Evolutionary conservation across 202 grass and related monocot genomes (phyloP).

Genomic region (Bolboschoenoplectus hybrid): DNA sequence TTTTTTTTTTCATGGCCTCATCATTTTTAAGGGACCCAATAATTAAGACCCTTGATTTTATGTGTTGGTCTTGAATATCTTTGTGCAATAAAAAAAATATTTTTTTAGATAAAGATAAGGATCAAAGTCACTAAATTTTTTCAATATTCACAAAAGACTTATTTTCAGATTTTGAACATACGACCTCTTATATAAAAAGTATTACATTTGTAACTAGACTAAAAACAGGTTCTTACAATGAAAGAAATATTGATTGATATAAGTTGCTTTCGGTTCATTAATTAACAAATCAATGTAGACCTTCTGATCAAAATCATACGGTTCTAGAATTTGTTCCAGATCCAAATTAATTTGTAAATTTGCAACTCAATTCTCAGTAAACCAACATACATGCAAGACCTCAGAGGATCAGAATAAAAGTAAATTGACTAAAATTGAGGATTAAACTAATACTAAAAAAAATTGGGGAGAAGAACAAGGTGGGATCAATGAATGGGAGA

Average conservation of each 20-base stretch:
- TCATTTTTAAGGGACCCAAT: slow-evolving; percentile 34
- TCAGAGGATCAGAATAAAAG: slow-evolving; percentile 12
- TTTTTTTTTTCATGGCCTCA: slow-evolving; percentile 26
- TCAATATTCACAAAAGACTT: no score
- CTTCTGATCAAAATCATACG: neutral
- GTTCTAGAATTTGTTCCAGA: neutral
- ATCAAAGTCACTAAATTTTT: no score
- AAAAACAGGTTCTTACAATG: neutral
- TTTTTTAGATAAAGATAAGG: no score
- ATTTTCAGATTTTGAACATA: no score
- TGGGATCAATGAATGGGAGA: slow-evolving; percentile 42
- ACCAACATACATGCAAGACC: neutral
- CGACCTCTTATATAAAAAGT: no score
- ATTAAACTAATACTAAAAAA: neutral
- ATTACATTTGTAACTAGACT: no score
- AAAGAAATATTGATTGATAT: neutral
- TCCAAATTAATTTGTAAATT: slow-evolving; percentile 6
- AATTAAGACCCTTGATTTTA: slow-evolving; percentile 18
- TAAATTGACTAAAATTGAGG: neutral
- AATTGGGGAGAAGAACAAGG: slow-evolving; percentile 5
- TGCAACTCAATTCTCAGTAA: neutral
- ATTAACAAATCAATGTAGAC: neutral
- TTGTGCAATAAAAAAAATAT: no score
- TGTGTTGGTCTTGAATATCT: neutral
- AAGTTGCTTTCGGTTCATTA: neutral